Conservation (phyloP, 192 early-diverging fungal species). For the Coemansia guatemalensis region DNA sequence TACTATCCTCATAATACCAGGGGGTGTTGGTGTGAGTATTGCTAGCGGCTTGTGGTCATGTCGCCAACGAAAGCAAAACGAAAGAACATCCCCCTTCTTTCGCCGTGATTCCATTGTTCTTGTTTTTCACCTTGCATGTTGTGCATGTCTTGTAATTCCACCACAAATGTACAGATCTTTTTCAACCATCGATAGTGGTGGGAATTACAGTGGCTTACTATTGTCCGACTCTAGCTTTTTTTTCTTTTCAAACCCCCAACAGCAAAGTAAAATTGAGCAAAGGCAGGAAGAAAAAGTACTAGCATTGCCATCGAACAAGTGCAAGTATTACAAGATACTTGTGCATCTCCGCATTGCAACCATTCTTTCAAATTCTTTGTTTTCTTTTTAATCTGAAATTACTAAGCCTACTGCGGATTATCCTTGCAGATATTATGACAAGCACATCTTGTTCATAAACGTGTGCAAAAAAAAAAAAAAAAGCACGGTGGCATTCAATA, state of each 20-base stretch:
- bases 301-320: background rate
- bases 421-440: background rate
- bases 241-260: background rate
- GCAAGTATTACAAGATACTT: background rate
- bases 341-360: background rate
- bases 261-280: background rate
- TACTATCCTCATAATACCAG: background rate
- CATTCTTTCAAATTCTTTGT: background rate
- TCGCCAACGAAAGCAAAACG: background rate
- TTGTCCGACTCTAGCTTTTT: background rate
- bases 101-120: background rate
- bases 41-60: background rate
- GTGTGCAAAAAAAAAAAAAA: background rate
- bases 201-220: background rate
- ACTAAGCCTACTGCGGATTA: background rate
- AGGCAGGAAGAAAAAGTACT: background rate
- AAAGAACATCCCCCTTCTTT: background rate
- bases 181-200: background rate
- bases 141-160: constrained; percentile 1
- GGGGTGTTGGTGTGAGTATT: background rate
- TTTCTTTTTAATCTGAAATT: background rate
- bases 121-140: background rate
- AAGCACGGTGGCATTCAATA: background rate
- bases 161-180: background rate
- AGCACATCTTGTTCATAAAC: background rate